A percentile compares a stretch with the other conserved stretches of the same genome.
These are phyloP conservation scores for Mycena sanguinolenta DNA, from an alignment of 768 basidiomycete species.

Conservation along the genomic window DNA sequence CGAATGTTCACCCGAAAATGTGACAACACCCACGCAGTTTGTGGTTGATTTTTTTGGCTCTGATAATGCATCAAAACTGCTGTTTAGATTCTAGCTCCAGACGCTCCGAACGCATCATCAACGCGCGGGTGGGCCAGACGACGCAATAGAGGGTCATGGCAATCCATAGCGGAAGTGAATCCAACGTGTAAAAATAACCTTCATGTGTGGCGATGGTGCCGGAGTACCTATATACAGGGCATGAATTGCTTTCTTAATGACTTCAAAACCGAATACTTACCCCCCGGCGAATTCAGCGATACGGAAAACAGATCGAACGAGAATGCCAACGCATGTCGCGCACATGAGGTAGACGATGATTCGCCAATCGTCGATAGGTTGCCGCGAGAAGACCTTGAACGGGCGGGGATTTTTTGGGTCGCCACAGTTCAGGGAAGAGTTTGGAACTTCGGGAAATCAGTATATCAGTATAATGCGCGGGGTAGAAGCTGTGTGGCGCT, in stretches of 20 bases:
- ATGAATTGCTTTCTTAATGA: neutral
- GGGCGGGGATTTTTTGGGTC: constrained; percentile 1
- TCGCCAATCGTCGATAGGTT: constrained; percentile 33
- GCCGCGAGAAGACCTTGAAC: constrained; percentile 16
- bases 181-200: constrained; percentile 65
- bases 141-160: constrained; percentile 55
- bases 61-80: too few relatives aligned
- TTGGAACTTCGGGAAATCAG: neutral
- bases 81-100: neutral
- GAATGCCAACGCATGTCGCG: constrained; percentile 19
- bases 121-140: constrained; percentile 34
- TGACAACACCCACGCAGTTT: too few relatives aligned
- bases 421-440: constrained; percentile 25
- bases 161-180: constrained; percentile 65
- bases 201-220: constrained; percentile 62
- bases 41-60: too few relatives aligned
- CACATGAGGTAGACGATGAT: constrained; percentile 3
- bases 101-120: neutral
- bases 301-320: constrained; percentile 67
- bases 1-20: too few relatives aligned
- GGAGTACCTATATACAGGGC: constrained; percentile 22
- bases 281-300: constrained; percentile 63
- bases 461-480: neutral
- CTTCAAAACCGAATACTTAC: constrained; percentile 33
- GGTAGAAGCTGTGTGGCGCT: neutral